Evolutionary conservation across 163 green algal species (phyloP), one percentile per base, ranked within the genome.

Genomic region (Smithsoniella earleae): DNA sequence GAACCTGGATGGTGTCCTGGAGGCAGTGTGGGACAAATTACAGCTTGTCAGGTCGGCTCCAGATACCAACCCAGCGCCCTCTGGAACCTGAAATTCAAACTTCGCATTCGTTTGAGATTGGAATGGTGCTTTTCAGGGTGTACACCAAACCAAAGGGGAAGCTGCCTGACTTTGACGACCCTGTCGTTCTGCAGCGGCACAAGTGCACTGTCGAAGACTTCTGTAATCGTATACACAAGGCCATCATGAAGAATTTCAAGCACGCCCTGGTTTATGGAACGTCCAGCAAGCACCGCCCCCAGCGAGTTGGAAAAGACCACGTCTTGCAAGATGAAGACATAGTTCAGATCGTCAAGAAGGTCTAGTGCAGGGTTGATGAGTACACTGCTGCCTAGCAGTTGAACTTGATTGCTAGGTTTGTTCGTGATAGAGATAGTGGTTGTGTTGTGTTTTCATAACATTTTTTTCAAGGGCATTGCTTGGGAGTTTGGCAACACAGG

Each of bases 1-100:
- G 92, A 98, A 98, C 80, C 88, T 99, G 77, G 91, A 97, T 73
- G 92, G 90, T 0, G 84, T 99, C 65, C 85, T 99, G 22, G 92
- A 98, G 77, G 96, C 95, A 89, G 81, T 89, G 36, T 99, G 95
- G 91, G 88, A 97, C 46, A 91, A 95, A 76, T 81, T 96, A 31
- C 82, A 93, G 75, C 86, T 95, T 52, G 74, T 85, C 25, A 30
- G 58, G 58, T 69, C 1, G 25, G 49, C 6, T 27, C 49, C 8
- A n/a, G n/a, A 54, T 18, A 18, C 18, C 43, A 16, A 54, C 43
- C 43, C 43, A 54, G 43, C 43, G 18, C 43, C 16, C 43, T 27
- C 43, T 27, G 16, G 43, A 16, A 54, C 16, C 43, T 18, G 16
- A 54, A 54, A n/a, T n/a, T n/a, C n/a, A n/a, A 18, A 5, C 62